A percentile compares a stretch with the other conserved stretches of the same genome.
These are phyloP conservation scores for Colletotrichum simmondsii DNA, from an alignment of 2,329 filamentous ascomycete genomes.

Conservation along the genomic window DNA sequence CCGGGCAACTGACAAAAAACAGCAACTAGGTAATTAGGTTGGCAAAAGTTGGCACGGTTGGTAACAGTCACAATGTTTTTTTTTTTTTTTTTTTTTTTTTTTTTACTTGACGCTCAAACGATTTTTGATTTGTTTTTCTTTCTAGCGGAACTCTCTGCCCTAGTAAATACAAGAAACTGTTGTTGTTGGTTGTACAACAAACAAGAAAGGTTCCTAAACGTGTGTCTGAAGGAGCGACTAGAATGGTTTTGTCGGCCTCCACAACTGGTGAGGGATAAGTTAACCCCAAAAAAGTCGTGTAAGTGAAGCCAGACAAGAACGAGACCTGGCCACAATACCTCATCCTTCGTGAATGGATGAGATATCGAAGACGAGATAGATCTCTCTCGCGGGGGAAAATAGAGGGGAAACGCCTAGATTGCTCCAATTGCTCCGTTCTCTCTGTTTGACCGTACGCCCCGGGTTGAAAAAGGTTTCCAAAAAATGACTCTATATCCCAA, in stretches of 20 bases:
- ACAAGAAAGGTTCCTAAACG: background rate
- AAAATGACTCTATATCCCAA: constrained; percentile 15
- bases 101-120: background rate
- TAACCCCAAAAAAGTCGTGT: background rate
- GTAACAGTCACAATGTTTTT: background rate
- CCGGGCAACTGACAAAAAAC: background rate
- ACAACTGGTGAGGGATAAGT: background rate
- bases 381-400: background rate
- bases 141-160: background rate
- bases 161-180: background rate
- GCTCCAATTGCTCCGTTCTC: constrained; percentile 27
- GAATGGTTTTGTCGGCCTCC: background rate
- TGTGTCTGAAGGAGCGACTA: background rate
- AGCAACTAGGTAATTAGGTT: background rate
- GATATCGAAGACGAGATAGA: background rate
- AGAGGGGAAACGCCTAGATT: constrained; percentile 25
- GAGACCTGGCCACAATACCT: background rate
- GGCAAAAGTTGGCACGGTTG: background rate
- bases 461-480: background rate
- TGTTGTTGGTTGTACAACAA: background rate
- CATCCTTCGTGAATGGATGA: too few species aligned
- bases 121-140: background rate
- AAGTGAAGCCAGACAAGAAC: background rate
- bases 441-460: background rate
- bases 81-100: background rate